Conservation (phyloP, 140 eudicot genomes). For the Bidens hawaiensis region DNA sequence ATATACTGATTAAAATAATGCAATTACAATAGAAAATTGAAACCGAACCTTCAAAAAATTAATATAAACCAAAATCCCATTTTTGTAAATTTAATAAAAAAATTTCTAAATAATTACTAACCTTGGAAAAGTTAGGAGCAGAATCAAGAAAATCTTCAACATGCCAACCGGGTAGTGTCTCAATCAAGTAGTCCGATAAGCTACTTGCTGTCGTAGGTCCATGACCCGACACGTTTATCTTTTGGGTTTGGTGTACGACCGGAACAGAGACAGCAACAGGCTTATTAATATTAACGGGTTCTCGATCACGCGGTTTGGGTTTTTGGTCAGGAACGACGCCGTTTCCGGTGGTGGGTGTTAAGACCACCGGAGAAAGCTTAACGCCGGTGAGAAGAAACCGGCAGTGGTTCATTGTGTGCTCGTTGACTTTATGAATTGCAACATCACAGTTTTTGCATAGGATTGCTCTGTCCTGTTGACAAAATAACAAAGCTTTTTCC, state of each 20-base stretch:
- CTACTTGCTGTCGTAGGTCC: constrained; percentile 34
- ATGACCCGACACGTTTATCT: constrained; percentile 20
- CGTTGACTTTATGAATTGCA: constrained; percentile 71
- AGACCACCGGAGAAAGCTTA: constrained; percentile 51
- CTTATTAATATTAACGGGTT: constrained; percentile 1
- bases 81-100: background rate
- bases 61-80: too few relatives aligned
- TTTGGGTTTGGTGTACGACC: background rate
- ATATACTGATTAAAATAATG: too few relatives aligned
- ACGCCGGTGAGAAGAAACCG: constrained; percentile 79
- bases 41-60: too few relatives aligned
- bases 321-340: constrained; percentile 20
- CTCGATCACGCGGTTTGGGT: constrained; percentile 12
- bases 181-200: constrained; percentile 75
- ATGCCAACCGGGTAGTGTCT: constrained; percentile 77
- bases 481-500: constrained; percentile 65
- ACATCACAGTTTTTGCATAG: constrained; percentile 76
- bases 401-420: constrained; percentile 54
- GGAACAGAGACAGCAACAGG: background rate
- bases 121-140: constrained; percentile 30
- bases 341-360: constrained; percentile 23
- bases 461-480: constrained; percentile 85
- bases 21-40: too few relatives aligned
- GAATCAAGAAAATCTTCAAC: constrained; percentile 83
- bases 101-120: background rate